phyloP scores from a whole-genome alignment of 2,329 filamentous ascomycete species.

The Alternaria novae-zelandiae region DNA sequence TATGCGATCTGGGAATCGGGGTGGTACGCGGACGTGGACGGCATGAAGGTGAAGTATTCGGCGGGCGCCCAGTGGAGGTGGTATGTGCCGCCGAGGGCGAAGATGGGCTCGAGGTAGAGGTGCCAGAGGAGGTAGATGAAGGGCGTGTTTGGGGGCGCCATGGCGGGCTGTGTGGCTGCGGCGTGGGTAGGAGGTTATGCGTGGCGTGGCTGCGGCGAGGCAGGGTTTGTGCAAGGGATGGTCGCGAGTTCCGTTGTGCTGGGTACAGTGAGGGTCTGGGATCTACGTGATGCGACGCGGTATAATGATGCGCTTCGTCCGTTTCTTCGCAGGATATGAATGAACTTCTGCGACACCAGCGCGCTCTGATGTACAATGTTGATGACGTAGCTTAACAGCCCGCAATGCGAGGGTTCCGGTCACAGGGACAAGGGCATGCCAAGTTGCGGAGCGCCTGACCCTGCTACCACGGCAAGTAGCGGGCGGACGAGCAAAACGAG shows the following conservation, averaged over 20 bases:
- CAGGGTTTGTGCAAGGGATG: not conserved
- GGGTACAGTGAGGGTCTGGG: not conserved
- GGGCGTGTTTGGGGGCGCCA: conserved; percentile 48
- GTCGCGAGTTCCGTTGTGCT: not conserved
- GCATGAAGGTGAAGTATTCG: conserved; percentile 69
- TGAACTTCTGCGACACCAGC: not conserved
- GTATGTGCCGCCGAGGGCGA: conserved; percentile 60
- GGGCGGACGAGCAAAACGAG: not conserved
- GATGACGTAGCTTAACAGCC: not conserved
- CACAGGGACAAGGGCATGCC: not conserved
- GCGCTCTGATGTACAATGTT: not conserved
- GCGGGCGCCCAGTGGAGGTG: conserved; percentile 57
- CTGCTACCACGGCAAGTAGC: not conserved
- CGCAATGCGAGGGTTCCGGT: not conserved
- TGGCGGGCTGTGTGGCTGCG: conserved; percentile 6
- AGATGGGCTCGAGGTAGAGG: conserved; percentile 70
- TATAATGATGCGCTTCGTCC: not conserved
- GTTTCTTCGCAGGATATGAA: not conserved
- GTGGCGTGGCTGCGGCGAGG: not conserved
- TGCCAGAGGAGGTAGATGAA: conserved; percentile 74
- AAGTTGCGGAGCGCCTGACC: not conserved
- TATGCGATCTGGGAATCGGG: conserved; percentile 61
- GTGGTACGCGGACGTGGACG: conserved; percentile 53
- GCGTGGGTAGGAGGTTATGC: not conserved
- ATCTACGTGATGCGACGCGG: not conserved